Base-by-base conservation (phyloP, 345 rosid species). In the Firmiana major region DNA sequence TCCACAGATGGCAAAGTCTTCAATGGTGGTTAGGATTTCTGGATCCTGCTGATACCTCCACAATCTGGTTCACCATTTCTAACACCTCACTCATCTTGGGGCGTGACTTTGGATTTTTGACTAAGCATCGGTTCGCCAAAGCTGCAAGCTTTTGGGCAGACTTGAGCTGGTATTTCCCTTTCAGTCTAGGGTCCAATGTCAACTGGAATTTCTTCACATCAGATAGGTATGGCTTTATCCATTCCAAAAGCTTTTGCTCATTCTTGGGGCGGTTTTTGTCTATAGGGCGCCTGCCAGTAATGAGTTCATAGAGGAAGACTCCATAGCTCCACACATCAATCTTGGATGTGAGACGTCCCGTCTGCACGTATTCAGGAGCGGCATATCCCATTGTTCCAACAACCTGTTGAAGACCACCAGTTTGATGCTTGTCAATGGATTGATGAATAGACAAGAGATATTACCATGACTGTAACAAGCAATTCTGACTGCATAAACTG, bases 351-450 rank as follows among this genome's bases (percentile, higher is more conserved):
- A 94, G 89, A 79, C 94, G 92, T 5, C 97, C 97, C 0, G 97
- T 90, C 42, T 85, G 94, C 54, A 94, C 43, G 75, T 94, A 94
- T 19, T 94, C 98, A 3, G 97, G 98, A 51, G 98, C 92, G 49
- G 91, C 94, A 86, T 94, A 94, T 77, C 96, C 97, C 90, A 88
- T 82, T 68, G 98, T 94, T 62, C 97, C 98, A 40, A 94, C 94
- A 57, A 92, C 97, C 97, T 92, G 40, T 51, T 16, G n/a, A 40
- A 83, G 43, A 75, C 38, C 10, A 68, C 59, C 38, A 11, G 19
- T 58, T 40, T 42, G 43, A 51, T 57, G 66, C 26, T n/a, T n/a
- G 36, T 15, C 38, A 26, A 26, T 9, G 49, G 26, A 49, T 53
- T 28, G 40, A 48, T 26, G 19, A 15, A 49, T n/a, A 48, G 15